phyloP scores from a whole-genome alignment of 768 basidiomycete species.

The Naganishia kalamii region DNA sequence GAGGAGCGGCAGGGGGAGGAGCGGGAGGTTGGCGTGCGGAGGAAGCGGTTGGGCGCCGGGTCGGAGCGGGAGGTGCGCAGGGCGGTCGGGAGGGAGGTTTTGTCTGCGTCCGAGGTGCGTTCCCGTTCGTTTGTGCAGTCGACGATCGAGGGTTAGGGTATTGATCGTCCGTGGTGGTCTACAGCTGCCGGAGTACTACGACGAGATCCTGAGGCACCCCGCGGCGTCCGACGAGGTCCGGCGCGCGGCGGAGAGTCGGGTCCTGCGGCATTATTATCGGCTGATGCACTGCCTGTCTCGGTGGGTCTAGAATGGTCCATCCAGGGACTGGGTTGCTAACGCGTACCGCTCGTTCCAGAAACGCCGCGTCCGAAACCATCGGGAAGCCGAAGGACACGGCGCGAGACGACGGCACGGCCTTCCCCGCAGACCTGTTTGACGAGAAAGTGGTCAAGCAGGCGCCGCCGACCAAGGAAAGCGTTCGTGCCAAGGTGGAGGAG shows the following conservation, averaged over 20 bases:
- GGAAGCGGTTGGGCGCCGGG: constrained; percentile 62
- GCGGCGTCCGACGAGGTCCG: constrained; percentile 71
- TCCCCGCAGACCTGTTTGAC: constrained; percentile 15
- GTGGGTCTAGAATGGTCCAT: constrained; percentile 23
- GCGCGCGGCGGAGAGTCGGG: constrained; percentile 66
- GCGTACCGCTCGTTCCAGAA: not conserved
- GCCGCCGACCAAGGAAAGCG: constrained; percentile 37
- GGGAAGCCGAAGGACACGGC: not conserved
- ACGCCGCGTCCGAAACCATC: not conserved
- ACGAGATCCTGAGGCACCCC: constrained; percentile 74
- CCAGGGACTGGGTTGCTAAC: no score
- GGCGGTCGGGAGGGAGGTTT: constrained; percentile 64
- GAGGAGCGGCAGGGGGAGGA: constrained; percentile 58
- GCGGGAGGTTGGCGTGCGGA: constrained; percentile 68
- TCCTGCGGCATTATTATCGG: constrained; percentile 60
- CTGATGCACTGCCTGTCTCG: constrained; percentile 60
- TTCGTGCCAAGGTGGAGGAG: constrained; percentile 63
- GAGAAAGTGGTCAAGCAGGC: not conserved
- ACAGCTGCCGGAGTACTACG: constrained; percentile 66
- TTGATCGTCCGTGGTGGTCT: no score
- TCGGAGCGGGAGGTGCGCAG: constrained; percentile 39
- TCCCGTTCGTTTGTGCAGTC: constrained; percentile 35
- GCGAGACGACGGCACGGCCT: not conserved
- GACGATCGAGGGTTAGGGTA: not conserved
- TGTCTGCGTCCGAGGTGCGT: constrained; percentile 57